Percentiles rank a stretch among this genome's conserved stretches.
phyloP scores from a whole-genome alignment of 1,284 basidiomycete genomes.

The Leccinum glutinopallens region DNA sequence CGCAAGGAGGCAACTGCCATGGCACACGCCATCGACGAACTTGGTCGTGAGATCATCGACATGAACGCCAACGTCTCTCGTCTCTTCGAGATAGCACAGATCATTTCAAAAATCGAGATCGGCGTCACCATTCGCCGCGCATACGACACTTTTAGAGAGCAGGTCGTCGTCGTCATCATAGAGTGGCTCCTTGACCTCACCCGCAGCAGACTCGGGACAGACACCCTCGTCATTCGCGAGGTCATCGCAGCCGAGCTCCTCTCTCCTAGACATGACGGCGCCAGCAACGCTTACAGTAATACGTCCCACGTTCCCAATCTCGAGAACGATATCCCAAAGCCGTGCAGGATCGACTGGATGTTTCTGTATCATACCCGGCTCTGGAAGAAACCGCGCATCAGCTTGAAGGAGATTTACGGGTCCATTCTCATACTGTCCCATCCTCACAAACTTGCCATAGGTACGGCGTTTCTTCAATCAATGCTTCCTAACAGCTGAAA shows the following conservation, averaged over 20 bases:
- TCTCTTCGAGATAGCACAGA: slow-evolving; percentile 79
- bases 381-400: slow-evolving; percentile 83
- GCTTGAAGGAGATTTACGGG: slow-evolving; percentile 82
- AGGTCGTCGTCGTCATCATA: slow-evolving; percentile 81
- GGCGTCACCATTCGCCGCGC: slow-evolving; percentile 89
- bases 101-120: slow-evolving; percentile 87
- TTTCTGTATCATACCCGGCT: slow-evolving; percentile 79
- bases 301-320: slow-evolving; percentile 42
- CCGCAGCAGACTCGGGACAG: slow-evolving; percentile 65
- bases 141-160: slow-evolving; percentile 89
- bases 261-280: slow-evolving; percentile 53
- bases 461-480: slow-evolving; percentile 42
- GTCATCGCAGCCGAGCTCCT: slow-evolving; percentile 75
- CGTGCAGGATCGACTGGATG: slow-evolving; percentile 71
- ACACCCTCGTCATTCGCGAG: slow-evolving; percentile 70
- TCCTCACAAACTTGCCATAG: slow-evolving; percentile 77
- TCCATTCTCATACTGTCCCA: slow-evolving; percentile 74
- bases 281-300: slow-evolving; percentile 35
- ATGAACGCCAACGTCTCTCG: slow-evolving; percentile 69
- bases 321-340: slow-evolving; percentile 53
- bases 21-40: slow-evolving; percentile 75
- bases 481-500: slow-evolving; percentile 10
- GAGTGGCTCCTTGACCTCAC: slow-evolving; percentile 87
- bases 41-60: slow-evolving; percentile 86
- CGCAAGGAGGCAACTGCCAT: slow-evolving; percentile 67